Evolutionary conservation across 2,329 filamentous ascomycete genomes (phyloP), one percentile per base, ranked within the genome.

Genomic region (Hymenoscyphus infarciens): DNA sequence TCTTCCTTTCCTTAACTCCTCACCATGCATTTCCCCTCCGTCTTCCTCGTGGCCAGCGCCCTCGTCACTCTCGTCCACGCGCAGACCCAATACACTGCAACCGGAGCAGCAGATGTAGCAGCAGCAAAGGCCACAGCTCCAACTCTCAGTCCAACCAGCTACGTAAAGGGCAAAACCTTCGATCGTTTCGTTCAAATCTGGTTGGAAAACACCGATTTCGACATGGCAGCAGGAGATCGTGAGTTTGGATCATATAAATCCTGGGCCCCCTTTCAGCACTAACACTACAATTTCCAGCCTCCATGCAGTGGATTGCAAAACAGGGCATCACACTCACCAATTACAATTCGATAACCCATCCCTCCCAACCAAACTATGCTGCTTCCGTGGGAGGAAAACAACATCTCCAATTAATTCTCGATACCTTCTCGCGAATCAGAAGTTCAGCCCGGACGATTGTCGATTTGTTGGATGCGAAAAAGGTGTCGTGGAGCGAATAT

Each of bases 291-390:
- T 61, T 60, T 31, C 83, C 80, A 29, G 62, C 45, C 42, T 61
- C 68, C 31, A 61, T 68, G 68, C 73, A 75, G 62, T 82, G 76
- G 71, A 76, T 85, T 39, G 81, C 82, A 2, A 76, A 74, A 39
- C 77, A 82, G 71, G 85, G 85, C 31, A 81, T 88, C 64, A 78
- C 78, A 10, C 76, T 88, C 19, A 79, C 77, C 63, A 82, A 83
- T 69, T 82, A 78, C 71, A 80, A 74, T 64, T 82, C 81, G 15
- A 74, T 83, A 35, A 86, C 83, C 0, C 85, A 87, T 69, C 83
- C 84, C 1, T 87, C 87, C 1, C 82, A 92, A 79, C 89, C 89
- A 33, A 93, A 93, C 79, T 94, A 93, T 74, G 81, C 87, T 59
- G 85, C 89, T 2, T 74, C 84, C 1, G 83, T 88, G 45, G 84